Percentiles rank a stretch among this genome's conserved stretches.
phyloP scores from a whole-genome alignment of 2,329 filamentous ascomycete species.

The Penicillium sp. region DNA sequence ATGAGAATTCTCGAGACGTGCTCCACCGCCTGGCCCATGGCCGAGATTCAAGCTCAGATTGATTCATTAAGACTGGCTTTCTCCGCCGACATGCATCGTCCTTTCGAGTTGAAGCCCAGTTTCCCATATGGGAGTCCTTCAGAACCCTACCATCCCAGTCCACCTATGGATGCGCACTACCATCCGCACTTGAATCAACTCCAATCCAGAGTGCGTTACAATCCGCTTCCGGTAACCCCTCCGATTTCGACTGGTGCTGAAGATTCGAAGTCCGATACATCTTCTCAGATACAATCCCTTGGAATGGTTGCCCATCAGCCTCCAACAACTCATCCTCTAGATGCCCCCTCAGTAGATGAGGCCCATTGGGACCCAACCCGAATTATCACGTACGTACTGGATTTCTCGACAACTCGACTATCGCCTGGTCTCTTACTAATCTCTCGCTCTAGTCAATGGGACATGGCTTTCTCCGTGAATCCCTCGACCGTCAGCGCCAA shows the following conservation, averaged over 20 bases:
- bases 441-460: constrained; percentile 71
- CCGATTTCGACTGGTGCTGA: constrained; percentile 71
- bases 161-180: constrained; percentile 52
- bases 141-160: constrained; percentile 61
- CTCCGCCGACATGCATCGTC: constrained; percentile 77
- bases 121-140: constrained; percentile 84
- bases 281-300: constrained; percentile 66
- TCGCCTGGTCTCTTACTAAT: constrained; percentile 28
- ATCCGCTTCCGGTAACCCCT: constrained; percentile 70
- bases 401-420: background rate
- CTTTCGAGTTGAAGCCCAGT: constrained; percentile 82
- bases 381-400: constrained; percentile 77
- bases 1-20: constrained; percentile 92
- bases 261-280: constrained; percentile 71
- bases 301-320: constrained; percentile 39
- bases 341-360: constrained; percentile 62
- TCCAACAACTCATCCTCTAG: constrained; percentile 43
- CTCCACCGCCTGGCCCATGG: constrained; percentile 78
- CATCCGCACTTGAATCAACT: constrained; percentile 51
- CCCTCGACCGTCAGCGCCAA: constrained; percentile 42
- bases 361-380: constrained; percentile 80
- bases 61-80: constrained; percentile 87
- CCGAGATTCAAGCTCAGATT: constrained; percentile 85
- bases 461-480: constrained; percentile 83
- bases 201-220: constrained; percentile 50